Evolutionary conservation across 495 filamentous ascomycete genomes (phyloP).

Genomic region (Daldinia bambusicola): DNA sequence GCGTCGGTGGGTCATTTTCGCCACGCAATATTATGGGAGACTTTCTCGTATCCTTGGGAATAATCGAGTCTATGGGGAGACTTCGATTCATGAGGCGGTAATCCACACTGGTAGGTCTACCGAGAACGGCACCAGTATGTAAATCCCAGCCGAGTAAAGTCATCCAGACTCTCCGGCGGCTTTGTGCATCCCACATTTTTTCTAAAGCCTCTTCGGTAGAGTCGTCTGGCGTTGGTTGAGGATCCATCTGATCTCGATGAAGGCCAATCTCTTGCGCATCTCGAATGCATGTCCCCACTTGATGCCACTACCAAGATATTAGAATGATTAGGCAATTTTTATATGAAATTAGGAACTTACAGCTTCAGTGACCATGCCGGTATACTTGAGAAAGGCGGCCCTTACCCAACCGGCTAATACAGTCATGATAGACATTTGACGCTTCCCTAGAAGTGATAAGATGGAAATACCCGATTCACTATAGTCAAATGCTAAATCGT

Average conservation of each 20-base stretch:
- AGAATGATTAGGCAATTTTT: constrained; percentile 18
- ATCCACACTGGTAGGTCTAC: constrained; percentile 66
- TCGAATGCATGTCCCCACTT: constrained; percentile 64
- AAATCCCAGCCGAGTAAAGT: constrained; percentile 67
- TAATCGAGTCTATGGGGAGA: constrained; percentile 53
- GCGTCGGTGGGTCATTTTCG: constrained; percentile 56
- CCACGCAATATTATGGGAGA: constrained; percentile 50
- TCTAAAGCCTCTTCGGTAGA: constrained; percentile 57
- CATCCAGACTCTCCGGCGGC: constrained; percentile 65
- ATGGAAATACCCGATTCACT: constrained; percentile 66
- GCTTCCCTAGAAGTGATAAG: constrained; percentile 63
- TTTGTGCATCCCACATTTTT: constrained; percentile 64
- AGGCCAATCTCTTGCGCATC: constrained; percentile 73
- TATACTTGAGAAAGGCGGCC: constrained; percentile 60
- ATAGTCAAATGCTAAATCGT: constrained; percentile 67
- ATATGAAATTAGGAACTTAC: constrained; percentile 40
- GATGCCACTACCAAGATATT: constrained; percentile 63
- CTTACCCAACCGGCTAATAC: constrained; percentile 67
- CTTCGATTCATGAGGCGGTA: constrained; percentile 53
- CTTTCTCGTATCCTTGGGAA: constrained; percentile 48
- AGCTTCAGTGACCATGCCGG: constrained; percentile 61
- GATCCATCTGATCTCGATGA: constrained; percentile 60
- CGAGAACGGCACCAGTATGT: constrained; percentile 68
- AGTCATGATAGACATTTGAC: constrained; percentile 63
- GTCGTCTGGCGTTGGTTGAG: constrained; percentile 51